These are phyloP conservation scores for Pseudogymnoascus sp. DNA, from an alignment of 2,329 filamentous ascomycete genomes.

Conservation along the genomic window DNA sequence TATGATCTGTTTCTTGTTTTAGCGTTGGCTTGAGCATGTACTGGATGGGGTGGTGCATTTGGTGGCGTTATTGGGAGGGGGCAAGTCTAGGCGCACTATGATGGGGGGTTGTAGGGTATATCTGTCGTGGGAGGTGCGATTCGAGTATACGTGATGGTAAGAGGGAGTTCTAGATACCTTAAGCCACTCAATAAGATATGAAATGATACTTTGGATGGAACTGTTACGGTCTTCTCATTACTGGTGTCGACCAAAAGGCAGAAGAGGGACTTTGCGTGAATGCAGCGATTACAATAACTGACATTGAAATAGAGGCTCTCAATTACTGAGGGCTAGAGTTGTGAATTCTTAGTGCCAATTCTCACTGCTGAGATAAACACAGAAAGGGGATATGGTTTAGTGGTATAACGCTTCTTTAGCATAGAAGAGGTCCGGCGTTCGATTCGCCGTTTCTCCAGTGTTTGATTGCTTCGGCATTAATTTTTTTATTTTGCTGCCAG, in stretches of 20 bases:
- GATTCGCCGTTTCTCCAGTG: conserved; percentile 14
- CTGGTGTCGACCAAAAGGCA: not conserved
- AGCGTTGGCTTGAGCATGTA: not conserved
- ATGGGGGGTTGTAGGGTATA: not conserved
- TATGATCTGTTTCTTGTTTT: not conserved
- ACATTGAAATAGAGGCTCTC: not conserved
- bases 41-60: not conserved
- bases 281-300: not conserved
- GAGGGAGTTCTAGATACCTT: not conserved
- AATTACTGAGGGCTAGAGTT: not conserved
- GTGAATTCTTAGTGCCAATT: not conserved
- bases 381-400: conserved; percentile 11
- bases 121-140: not conserved
- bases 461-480: not conserved
- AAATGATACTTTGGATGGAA: not conserved
- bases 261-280: not conserved
- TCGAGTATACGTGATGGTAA: not conserved
- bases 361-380: conserved; percentile 10
- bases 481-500: not conserved
- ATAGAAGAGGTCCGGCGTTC: conserved; percentile 12
- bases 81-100: not conserved
- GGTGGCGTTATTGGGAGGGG: not conserved
- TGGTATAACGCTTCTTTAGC: conserved; percentile 18
- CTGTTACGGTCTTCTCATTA: not conserved
- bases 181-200: not conserved